These are phyloP conservation scores for Kwoniella sp. DNA, from an alignment of 768 basidiomycete genomes.

Conservation along the genomic window DNA sequence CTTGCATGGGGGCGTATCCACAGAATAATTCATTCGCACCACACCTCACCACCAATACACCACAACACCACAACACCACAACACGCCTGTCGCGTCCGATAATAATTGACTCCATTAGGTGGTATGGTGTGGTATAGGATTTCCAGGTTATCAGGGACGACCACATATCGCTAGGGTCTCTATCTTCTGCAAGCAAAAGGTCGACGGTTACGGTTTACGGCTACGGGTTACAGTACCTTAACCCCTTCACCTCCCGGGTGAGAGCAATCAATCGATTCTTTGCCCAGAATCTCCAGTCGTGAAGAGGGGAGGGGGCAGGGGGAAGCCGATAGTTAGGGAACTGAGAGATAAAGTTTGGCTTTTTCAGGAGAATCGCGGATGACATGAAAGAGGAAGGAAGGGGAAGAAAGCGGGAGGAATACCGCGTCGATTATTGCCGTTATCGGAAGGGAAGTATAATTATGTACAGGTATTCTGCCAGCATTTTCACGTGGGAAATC, in stretches of 20 bases:
- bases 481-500: not conserved
- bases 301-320: too few relatives aligned
- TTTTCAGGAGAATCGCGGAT: not conserved
- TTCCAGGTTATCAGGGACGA: too few relatives aligned
- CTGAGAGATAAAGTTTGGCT: not conserved
- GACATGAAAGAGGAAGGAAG: not conserved
- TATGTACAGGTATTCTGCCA: not conserved
- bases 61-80: too few relatives aligned
- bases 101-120: not conserved
- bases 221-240: conserved; percentile 1
- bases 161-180: too few relatives aligned
- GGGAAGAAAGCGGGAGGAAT: not conserved
- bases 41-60: not conserved
- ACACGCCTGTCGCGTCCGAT: too few relatives aligned
- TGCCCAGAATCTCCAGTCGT: too few relatives aligned
- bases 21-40: too few relatives aligned
- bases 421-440: not conserved
- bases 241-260: too few relatives aligned
- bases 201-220: not conserved
- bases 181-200: too few relatives aligned
- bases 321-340: not conserved
- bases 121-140: not conserved
- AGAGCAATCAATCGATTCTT: too few relatives aligned
- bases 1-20: too few relatives aligned
- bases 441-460: not conserved